Evolutionary conservation across 352 stramenopile genomes (phyloP).

Genomic region (Peronospora destructor): DNA sequence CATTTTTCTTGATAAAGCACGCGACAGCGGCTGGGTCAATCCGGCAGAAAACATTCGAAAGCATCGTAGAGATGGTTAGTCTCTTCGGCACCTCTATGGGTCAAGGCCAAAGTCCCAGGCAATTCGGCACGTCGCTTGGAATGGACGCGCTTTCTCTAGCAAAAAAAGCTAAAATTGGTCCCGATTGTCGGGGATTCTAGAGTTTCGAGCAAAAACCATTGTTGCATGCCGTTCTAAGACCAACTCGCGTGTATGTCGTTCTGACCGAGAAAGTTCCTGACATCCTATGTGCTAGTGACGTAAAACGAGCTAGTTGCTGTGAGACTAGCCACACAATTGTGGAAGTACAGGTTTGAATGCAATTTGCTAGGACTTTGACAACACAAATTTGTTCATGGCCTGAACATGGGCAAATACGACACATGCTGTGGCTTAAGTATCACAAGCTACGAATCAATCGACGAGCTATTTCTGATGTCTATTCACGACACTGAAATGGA

Average conservation of each 20-base stretch:
- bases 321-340: no score
- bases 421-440: no score
- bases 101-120: slow-evolving; percentile 80
- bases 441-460: no score
- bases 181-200: slow-evolving; percentile 93
- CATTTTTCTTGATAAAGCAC: slow-evolving; percentile 83
- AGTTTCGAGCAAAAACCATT: slow-evolving; percentile 98
- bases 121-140: slow-evolving; percentile 86
- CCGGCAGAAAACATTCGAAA: slow-evolving; percentile 39
- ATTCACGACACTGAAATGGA: no score
- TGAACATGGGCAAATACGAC: no score
- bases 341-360: no score
- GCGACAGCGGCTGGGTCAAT: slow-evolving; percentile 84
- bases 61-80: slow-evolving; percentile 56
- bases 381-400: no score
- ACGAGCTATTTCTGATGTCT: no score
- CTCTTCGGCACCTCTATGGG: slow-evolving; percentile 87
- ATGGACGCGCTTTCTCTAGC: slow-evolving; percentile 95
- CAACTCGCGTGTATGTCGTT: slow-evolving; percentile 83
- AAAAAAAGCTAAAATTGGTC: slow-evolving; percentile 91
- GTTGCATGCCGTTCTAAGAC: slow-evolving; percentile 91
- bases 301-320: no score
- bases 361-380: no score
- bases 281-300: no score
- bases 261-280: no score